A percentile compares a stretch with the other conserved stretches of the same genome.
These are phyloP conservation scores for Podila verticillata DNA, from an alignment of 192 early-diverging fungal species.

Conservation along the genomic window DNA sequence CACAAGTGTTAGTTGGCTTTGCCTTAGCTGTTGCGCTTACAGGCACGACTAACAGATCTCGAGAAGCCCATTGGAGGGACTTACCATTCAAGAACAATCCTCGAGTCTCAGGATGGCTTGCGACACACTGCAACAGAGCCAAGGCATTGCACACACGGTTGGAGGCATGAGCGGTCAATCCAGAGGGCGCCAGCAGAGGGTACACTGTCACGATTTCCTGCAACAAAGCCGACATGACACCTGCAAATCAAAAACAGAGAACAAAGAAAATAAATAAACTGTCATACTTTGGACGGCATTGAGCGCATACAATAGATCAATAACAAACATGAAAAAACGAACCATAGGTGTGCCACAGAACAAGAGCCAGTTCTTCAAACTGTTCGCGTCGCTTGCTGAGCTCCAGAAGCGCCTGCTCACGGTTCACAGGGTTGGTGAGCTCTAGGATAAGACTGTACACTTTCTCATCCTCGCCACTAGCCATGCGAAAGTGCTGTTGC, in stretches of 20 bases:
- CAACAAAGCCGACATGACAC: constrained; percentile 94
- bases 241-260: too few relatives aligned
- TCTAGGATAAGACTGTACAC: constrained; percentile 90
- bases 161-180: constrained; percentile 86
- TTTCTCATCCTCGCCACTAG: constrained; percentile 76
- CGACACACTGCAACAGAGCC: constrained; percentile 95
- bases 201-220: constrained; percentile 98
- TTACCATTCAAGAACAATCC: constrained; percentile 81
- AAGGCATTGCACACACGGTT: constrained; percentile 98
- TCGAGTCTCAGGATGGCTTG: constrained; percentile 92
- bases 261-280: not conserved
- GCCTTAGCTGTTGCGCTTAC: too few relatives aligned
- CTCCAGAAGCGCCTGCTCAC: constrained; percentile 94
- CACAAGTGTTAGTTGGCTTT: too few relatives aligned
- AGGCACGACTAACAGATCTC: too few relatives aligned
- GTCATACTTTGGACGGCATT: too few relatives aligned
- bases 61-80: not conserved
- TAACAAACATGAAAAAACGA: not conserved
- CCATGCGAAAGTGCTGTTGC: constrained; percentile 47
- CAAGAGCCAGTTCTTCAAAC: constrained; percentile 94
- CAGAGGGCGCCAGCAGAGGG: constrained; percentile 87
- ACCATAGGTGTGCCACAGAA: constrained; percentile 95
- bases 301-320: not conserved
- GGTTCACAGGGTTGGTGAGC: constrained; percentile 73
- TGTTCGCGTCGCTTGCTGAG: constrained; percentile 94